A percentile compares a stretch with the other conserved stretches of the same genome.
phyloP scores from a whole-genome alignment of 2,329 filamentous ascomycete species.

The Botryotinia globosa region DNA sequence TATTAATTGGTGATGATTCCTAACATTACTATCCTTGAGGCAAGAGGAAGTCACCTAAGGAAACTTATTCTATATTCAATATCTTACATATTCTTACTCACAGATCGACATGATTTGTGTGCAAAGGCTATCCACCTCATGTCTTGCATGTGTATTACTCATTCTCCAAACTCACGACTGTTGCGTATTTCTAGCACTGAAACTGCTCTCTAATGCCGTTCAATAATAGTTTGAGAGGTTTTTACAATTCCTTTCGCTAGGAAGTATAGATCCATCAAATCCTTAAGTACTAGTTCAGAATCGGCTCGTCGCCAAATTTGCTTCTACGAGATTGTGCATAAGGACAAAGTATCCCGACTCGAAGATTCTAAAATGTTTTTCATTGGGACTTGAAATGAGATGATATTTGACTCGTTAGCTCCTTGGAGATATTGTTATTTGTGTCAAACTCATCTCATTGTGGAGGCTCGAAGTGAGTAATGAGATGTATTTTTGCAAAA shows the following conservation, averaged over 20 bases:
- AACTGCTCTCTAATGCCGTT: fast-evolving
- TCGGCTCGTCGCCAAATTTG: neutral
- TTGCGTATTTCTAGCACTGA: neutral
- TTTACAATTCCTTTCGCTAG: fast-evolving
- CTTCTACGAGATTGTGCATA: neutral
- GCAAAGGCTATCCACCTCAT: too few relatives aligned
- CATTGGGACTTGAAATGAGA: neutral
- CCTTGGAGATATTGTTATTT: fast-evolving
- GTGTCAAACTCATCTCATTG: neutral
- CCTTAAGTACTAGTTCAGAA: neutral
- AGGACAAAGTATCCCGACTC: neutral
- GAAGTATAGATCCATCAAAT: fast-evolving
- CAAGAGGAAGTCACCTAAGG: neutral
- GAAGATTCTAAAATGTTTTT: fast-evolving
- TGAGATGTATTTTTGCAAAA: too few relatives aligned
- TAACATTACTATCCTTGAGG: neutral
- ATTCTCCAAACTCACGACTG: neutral
- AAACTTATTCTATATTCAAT: neutral
- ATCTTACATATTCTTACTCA: neutral
- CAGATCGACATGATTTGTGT: too few relatives aligned
- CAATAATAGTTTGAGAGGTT: fast-evolving
- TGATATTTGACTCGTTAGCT: fast-evolving
- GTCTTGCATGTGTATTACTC: neutral
- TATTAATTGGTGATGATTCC: too few relatives aligned
- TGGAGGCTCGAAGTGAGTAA: too few relatives aligned